phyloP scores from a whole-genome alignment of 2,329 filamentous ascomycete genomes.

The Pseudogymnoascus sp. region DNA sequence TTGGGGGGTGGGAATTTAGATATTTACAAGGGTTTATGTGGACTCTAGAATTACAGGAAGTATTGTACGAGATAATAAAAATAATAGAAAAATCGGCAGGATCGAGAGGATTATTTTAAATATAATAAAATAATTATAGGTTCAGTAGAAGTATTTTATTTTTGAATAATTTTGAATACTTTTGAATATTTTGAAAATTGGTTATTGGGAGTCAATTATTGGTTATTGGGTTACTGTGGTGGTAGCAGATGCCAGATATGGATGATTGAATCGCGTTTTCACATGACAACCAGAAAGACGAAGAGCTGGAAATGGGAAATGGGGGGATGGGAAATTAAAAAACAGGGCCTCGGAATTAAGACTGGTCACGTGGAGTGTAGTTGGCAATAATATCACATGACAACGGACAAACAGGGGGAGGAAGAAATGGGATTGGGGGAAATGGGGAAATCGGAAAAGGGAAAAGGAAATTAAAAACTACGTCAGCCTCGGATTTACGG shows the following conservation, averaged over 20 bases:
- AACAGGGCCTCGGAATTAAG: not conserved
- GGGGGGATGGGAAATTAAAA: not conserved
- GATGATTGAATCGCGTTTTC: not conserved
- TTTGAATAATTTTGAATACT: too few relatives aligned
- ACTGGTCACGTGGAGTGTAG: not conserved
- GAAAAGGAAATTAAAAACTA: not conserved
- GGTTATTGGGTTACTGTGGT: too few relatives aligned
- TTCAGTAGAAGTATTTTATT: not conserved
- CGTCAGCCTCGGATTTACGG: not conserved
- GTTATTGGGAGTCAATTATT: not conserved
- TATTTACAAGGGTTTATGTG: not conserved
- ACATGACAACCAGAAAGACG: not conserved
- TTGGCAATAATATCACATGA: not conserved
- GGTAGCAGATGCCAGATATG: slow-evolving; percentile 1
- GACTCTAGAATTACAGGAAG: not conserved
- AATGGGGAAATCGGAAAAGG: not conserved
- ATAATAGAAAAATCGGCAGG: not conserved
- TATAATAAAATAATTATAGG: not conserved
- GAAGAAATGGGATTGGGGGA: too few relatives aligned
- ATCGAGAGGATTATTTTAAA: not conserved
- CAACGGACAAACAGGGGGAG: not conserved
- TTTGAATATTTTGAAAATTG: not conserved
- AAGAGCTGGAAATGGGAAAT: not conserved
- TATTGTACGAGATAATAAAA: not conserved
- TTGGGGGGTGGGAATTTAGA: not conserved